phyloP scores from a whole-genome alignment of 2,329 filamentous ascomycete genomes.

The Colletotrichum navitas region DNA sequence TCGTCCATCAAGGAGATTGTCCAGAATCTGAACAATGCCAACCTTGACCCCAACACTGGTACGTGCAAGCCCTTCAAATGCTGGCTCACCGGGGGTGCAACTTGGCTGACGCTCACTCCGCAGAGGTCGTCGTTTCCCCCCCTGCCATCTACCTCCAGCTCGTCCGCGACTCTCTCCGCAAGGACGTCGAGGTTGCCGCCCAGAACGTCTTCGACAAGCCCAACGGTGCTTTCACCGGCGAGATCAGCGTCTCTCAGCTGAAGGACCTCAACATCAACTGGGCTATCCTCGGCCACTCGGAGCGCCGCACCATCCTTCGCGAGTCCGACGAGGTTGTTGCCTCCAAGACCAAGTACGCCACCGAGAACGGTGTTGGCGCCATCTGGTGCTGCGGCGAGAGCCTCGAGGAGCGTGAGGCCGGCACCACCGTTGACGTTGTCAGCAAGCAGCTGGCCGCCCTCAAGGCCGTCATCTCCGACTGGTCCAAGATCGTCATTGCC shows the following conservation, averaged over 20 bases:
- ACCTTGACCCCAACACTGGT: conserved; percentile 82
- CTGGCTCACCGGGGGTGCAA: conserved; percentile 2
- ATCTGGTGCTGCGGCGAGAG: conserved; percentile 98
- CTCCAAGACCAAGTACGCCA: conserved; percentile 92
- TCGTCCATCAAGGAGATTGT: conserved; percentile 93
- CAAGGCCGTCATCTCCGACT: conserved; percentile 82
- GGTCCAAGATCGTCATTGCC: conserved; percentile 94
- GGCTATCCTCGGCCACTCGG: conserved; percentile 93
- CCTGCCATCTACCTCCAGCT: conserved; percentile 91
- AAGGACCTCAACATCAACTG: conserved; percentile 90
- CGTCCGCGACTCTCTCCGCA: conserved; percentile 81
- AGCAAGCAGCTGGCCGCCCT: conserved; percentile 88
- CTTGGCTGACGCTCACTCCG: conserved; percentile 37
- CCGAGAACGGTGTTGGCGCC: conserved; percentile 87
- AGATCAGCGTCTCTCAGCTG: conserved; percentile 93
- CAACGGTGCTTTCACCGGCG: conserved; percentile 96
- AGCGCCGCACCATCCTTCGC: conserved; percentile 89
- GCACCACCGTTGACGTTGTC: conserved; percentile 87
- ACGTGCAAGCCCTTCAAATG: conserved; percentile 51
- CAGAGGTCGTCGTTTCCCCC: conserved; percentile 95
- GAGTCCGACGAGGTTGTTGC: conserved; percentile 90
- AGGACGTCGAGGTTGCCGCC: conserved; percentile 85
- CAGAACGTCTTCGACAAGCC: conserved; percentile 99
- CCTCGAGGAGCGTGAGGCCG: conserved; percentile 89
- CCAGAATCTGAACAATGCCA: conserved; percentile 86